These are phyloP conservation scores for Exophiala aquamarina DNA, from an alignment of 2,329 filamentous ascomycete genomes.

Conservation along the genomic window DNA sequence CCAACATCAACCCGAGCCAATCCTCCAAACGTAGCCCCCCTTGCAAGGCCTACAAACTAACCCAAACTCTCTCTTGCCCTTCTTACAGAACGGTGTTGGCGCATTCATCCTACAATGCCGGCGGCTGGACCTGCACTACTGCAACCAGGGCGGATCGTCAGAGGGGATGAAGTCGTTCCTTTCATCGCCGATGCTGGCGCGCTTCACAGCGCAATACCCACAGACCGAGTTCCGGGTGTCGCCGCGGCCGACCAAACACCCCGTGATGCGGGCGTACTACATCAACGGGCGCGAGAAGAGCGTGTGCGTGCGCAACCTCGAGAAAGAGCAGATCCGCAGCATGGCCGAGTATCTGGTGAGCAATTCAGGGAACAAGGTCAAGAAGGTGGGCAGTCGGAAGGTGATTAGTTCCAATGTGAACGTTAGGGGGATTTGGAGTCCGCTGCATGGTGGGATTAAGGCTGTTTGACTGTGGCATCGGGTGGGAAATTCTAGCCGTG, in stretches of 20 bases:
- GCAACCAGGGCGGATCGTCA: constrained; percentile 92
- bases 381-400: constrained; percentile 54
- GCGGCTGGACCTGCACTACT: constrained; percentile 93
- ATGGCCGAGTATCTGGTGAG: constrained; percentile 61
- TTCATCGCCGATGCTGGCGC: constrained; percentile 55
- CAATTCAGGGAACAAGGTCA: constrained; percentile 50
- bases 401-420: constrained; percentile 64
- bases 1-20: background rate
- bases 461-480: constrained; percentile 40
- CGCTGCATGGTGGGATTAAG: constrained; percentile 59
- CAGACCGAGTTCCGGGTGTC: constrained; percentile 90
- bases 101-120: constrained; percentile 98
- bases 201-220: constrained; percentile 79
- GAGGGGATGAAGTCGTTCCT: constrained; percentile 80
- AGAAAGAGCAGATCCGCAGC: constrained; percentile 74
- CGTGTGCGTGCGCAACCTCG: constrained; percentile 84
- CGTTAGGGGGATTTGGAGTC: constrained; percentile 65
- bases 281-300: constrained; percentile 86
- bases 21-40: background rate
- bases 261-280: constrained; percentile 84
- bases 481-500: too few species aligned
- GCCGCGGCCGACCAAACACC: constrained; percentile 85
- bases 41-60: too few species aligned
- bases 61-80: background rate
- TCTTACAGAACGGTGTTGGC: constrained; percentile 82